Conservation (phyloP, 768 basidiomycete species). For the Mycena venus region DNA sequence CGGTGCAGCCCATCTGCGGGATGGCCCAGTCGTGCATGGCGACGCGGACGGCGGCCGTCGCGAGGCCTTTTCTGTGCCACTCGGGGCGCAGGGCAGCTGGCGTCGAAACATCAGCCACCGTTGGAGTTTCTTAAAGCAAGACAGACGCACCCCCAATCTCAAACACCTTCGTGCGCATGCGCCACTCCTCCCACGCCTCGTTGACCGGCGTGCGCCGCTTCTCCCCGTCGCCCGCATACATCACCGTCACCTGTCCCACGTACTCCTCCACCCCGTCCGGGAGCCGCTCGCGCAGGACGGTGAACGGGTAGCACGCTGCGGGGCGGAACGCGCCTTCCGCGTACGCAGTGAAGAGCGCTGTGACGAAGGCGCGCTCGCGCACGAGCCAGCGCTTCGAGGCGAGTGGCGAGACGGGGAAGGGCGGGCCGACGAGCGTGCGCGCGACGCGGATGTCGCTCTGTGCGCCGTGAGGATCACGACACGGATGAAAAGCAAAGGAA, state of each 20-base stretch:
- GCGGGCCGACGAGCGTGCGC: constrained; percentile 27
- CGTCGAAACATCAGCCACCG: background rate
- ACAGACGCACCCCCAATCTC: constrained; percentile 29
- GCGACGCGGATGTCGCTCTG: constrained; percentile 33
- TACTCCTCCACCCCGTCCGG: constrained; percentile 18
- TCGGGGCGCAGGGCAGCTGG: constrained; percentile 23
- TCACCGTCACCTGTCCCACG: constrained; percentile 27
- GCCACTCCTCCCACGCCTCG: constrained; percentile 29
- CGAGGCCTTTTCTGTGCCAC: constrained; percentile 31
- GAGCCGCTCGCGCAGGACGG: constrained; percentile 26
- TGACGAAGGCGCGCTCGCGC: constrained; percentile 8
- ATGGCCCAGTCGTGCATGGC: constrained; percentile 30
- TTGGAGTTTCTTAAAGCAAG: background rate
- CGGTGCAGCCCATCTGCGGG: constrained; percentile 32
- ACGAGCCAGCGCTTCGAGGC: constrained; percentile 14
- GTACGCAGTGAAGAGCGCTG: constrained; percentile 14
- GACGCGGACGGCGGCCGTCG: constrained; percentile 22
- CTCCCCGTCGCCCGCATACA: background rate
- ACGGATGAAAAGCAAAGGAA: background rate
- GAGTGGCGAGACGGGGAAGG: constrained; percentile 23
- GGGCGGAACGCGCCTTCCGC: constrained; percentile 18
- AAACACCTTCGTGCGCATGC: constrained; percentile 13
- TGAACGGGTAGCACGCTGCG: constrained; percentile 14
- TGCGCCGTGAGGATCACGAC: too few relatives aligned
- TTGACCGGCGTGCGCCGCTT: constrained; percentile 22